A percentile compares a stretch with the other conserved stretches of the same genome.
phyloP scores from a whole-genome alignment of 257 asterid species.

The Paulownia fortunei region DNA sequence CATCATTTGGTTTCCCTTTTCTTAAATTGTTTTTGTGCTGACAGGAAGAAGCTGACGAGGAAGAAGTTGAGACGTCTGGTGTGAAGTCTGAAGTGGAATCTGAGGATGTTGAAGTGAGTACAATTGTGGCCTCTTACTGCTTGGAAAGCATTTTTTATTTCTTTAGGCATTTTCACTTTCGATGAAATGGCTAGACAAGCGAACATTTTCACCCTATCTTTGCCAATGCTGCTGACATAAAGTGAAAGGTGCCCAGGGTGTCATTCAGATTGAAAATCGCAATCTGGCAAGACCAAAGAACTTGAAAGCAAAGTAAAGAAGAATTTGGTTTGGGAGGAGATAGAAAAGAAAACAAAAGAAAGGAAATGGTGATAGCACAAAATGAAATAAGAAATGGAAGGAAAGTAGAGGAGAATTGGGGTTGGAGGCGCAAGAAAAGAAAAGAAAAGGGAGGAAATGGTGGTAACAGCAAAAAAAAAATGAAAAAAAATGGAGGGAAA shows the following conservation, averaged over 20 bases:
- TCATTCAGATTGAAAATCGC: conserved; percentile 68
- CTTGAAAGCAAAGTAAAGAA: conserved; percentile 68
- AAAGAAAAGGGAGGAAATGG: no score
- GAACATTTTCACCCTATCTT: neutral
- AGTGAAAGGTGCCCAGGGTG: no score
- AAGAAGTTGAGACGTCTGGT: conserved; percentile 62
- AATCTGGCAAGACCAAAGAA: conserved; percentile 65
- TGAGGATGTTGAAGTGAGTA: conserved; percentile 57
- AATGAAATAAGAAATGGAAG: no score
- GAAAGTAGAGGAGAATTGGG: no score
- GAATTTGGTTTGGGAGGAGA: no score
- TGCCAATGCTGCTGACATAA: conserved; percentile 41
- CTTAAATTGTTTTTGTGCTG: no score
- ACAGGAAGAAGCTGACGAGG: conserved; percentile 59
- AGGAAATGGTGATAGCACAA: no score
- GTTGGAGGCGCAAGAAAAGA: no score
- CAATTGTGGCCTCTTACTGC: neutral
- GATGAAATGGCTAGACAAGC: neutral
- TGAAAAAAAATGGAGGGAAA: no score
- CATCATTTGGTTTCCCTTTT: no score
- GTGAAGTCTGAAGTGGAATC: conserved; percentile 71
- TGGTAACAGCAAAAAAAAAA: no score
- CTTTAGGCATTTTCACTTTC: neutral
- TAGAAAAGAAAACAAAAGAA: no score
- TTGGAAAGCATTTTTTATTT: neutral